These are phyloP conservation scores for Penicillium cataractarum DNA, from an alignment of 495 filamentous ascomycete species.

Conservation along the genomic window DNA sequence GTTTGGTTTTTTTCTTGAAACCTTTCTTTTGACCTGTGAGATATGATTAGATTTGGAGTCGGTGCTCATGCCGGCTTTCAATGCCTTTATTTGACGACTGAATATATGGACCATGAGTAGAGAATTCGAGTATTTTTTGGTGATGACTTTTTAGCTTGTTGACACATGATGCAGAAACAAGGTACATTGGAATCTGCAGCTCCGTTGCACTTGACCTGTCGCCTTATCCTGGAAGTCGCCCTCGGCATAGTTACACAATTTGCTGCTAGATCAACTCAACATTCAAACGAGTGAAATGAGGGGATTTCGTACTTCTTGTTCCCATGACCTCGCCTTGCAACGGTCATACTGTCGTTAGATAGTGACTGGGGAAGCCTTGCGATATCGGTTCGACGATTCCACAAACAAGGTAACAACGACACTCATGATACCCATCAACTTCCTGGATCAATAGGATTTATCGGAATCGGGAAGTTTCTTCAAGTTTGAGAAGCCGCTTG, in stretches of 20 bases:
- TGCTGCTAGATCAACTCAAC: neutral
- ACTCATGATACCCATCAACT: neutral
- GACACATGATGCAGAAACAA: neutral
- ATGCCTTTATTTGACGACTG: conserved; percentile 13
- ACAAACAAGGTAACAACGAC: neutral
- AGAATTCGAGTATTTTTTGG: neutral
- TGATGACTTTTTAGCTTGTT: neutral
- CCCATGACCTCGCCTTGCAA: neutral
- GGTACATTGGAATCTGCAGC: neutral
- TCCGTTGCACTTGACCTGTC: neutral
- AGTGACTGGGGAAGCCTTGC: neutral
- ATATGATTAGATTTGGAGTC: conserved; percentile 35
- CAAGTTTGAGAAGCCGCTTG: neutral
- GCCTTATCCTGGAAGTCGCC: neutral
- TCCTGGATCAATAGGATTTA: neutral
- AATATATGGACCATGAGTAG: neutral
- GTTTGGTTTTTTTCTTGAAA: conserved; percentile 8
- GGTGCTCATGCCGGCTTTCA: conserved; percentile 20
- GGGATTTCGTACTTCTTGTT: neutral
- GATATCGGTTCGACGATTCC: neutral
- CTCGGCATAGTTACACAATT: neutral
- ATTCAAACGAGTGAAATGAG: neutral
- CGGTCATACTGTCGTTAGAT: neutral
- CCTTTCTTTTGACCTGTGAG: conserved; percentile 28
- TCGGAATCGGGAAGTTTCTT: neutral